phyloP scores from a whole-genome alignment of 2,329 filamentous ascomycete genomes.

The Sporothrix pallida region DNA sequence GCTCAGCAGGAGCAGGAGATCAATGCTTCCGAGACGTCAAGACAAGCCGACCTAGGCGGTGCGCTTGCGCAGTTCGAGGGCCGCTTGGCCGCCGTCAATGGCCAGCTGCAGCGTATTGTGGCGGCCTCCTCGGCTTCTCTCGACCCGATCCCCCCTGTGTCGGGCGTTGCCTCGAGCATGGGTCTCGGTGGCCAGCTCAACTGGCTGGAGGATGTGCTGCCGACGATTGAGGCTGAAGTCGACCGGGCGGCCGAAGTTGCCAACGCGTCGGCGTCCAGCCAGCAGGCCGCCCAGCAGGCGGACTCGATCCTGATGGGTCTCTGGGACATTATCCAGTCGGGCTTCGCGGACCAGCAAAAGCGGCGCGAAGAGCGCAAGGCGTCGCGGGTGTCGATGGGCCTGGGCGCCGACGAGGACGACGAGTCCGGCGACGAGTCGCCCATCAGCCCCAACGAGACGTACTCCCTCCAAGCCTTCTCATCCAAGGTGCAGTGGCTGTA shows the following conservation, averaged over 20 bases:
- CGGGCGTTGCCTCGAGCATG: conserved; percentile 59
- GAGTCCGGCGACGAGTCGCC: conserved; percentile 66
- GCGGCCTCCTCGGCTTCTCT: conserved; percentile 49
- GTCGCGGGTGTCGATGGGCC: conserved; percentile 61
- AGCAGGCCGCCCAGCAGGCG: conserved; percentile 59
- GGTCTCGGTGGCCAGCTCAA: conserved; percentile 70
- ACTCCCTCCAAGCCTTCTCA: conserved; percentile 77
- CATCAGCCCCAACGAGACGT: conserved; percentile 63
- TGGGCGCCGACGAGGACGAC: conserved; percentile 65
- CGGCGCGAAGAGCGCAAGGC: conserved; percentile 60
- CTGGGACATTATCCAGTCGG: conserved; percentile 64
- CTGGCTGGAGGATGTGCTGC: conserved; percentile 69
- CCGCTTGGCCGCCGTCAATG: conserved; percentile 67
- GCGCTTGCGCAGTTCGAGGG: conserved; percentile 54
- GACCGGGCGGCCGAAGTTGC: conserved; percentile 46
- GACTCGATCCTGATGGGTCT: conserved; percentile 60
- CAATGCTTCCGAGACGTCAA: conserved; percentile 32
- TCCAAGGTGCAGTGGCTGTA: conserved; percentile 80
- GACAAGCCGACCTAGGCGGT: conserved; percentile 40
- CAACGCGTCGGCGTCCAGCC: conserved; percentile 43
- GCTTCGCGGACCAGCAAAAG: conserved; percentile 61
- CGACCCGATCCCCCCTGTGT: conserved; percentile 63
- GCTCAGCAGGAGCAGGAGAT: conserved; percentile 63
- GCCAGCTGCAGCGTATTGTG: conserved; percentile 66
- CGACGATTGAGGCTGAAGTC: conserved; percentile 55